Evolutionary conservation across 176 grass and related monocot species (phyloP), one percentile per base, ranked within the genome.

Genomic region (Oryza meridionalis): DNA sequence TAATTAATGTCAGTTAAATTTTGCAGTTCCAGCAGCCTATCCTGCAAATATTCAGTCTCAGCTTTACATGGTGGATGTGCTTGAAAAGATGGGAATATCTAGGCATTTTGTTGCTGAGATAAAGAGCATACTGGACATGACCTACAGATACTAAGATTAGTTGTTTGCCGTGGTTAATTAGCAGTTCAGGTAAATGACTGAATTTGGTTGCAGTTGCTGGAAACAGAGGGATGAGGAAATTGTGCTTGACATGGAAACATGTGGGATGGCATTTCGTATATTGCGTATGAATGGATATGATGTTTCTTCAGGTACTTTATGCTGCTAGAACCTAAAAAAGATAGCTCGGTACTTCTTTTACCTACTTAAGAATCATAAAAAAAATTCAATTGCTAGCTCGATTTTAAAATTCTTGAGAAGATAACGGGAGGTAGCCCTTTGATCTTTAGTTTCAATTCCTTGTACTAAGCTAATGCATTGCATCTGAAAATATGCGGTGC

Each of bases 231-330:
- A 78, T n/a, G 87, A 87, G 21, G 85, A 97, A 49, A 88, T 93
- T 42, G 40, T 63, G 75, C 72, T 67, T 19, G 84, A 91, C n/a
- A 82, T 63, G 38, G 45, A n/a, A 15, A 86, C 91, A 55, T 90
- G 88, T 84, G 88, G 84, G 38, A 88, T 91, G 84, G 88, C 89
- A 29, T 97, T 91, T 84, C 89, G 94, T 25, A 64, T 90, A 67
- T 46, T 97, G 24, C 83, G 91, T 29, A 86, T 88, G 82, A 90
- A 97, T 12, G 89, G 89, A 82, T 97, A 90, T 61, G 27, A 68
- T 58, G 86, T 94, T 24, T 94, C 94, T 26, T 82, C 91, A 6
- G 89, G 94, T 93, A 90, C n/a, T n/a, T 21, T 1, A 58, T n/a
- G 3, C 0, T n/a, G 1, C 47, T 47, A 12, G 4, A 47, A 47